phyloP scores from a whole-genome alignment of 164 flowering plant genomes.

The Echeveria elegans region DNA sequence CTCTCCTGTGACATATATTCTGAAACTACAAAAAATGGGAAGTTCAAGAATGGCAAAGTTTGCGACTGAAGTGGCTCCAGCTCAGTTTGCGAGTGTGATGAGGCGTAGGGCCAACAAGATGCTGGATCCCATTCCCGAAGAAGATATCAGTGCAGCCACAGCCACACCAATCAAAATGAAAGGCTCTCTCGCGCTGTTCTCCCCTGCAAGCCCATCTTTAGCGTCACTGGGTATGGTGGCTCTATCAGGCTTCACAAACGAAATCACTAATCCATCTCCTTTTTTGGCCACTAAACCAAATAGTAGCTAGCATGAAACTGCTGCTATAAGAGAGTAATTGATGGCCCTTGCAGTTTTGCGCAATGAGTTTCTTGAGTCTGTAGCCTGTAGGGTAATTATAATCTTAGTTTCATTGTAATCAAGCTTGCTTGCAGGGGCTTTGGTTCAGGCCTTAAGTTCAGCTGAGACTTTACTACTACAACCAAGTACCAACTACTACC shows the following conservation, averaged over 20 bases:
- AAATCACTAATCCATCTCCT: background rate
- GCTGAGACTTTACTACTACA: conserved; percentile 74
- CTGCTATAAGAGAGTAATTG: too few relatives aligned
- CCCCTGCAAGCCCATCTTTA: background rate
- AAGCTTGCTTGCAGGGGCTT: too few relatives aligned
- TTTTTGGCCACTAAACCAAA: conserved; percentile 11
- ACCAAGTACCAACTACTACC: too few relatives aligned
- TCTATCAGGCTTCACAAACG: background rate
- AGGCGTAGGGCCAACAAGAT: conserved; percentile 35
- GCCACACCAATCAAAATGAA: background rate
- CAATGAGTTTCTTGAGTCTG: too few relatives aligned
- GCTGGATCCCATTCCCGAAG: conserved; percentile 46
- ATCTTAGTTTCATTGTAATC: too few relatives aligned
- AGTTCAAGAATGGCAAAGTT: conserved; percentile 35
- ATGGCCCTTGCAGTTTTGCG: too few relatives aligned
- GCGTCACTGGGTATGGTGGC: background rate
- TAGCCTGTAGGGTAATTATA: too few relatives aligned
- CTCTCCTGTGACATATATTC: background rate
- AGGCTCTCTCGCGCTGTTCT: background rate
- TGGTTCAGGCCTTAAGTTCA: conserved; percentile 20
- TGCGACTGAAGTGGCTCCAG: conserved; percentile 43
- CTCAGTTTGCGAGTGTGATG: conserved; percentile 33
- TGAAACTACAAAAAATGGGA: conserved; percentile 21
- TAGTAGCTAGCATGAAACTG: too few relatives aligned
- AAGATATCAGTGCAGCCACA: conserved; percentile 17